phyloP scores from a whole-genome alignment of 2,329 filamentous ascomycete species.

The Aspergillus texensis region DNA sequence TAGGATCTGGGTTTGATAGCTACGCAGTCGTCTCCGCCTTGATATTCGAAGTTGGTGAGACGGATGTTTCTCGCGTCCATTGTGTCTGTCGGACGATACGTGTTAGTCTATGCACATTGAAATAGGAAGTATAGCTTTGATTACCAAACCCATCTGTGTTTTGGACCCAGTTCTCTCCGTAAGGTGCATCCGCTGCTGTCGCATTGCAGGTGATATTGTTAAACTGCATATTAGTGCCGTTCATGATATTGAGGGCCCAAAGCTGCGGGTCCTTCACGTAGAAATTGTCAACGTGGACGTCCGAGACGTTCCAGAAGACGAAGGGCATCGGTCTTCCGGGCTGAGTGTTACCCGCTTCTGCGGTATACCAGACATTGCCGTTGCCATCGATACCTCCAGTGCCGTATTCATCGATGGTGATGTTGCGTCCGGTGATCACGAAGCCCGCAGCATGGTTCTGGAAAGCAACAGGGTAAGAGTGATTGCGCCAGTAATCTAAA shows the following conservation, averaged over 20 bases:
- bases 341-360: constrained; percentile 52
- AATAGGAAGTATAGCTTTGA: neutral
- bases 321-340: neutral
- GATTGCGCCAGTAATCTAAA: constrained; percentile 58
- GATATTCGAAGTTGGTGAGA: constrained; percentile 56
- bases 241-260: constrained; percentile 60
- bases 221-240: constrained; percentile 52
- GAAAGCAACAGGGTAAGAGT: constrained; percentile 55
- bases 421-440: constrained; percentile 53
- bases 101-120: neutral
- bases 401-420: constrained; percentile 55
- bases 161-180: neutral
- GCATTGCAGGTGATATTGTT: neutral
- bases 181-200: neutral
- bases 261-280: constrained; percentile 55
- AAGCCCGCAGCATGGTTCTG: constrained; percentile 61
- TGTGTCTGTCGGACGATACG: neutral
- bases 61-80: constrained; percentile 57
- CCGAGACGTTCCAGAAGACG: constrained; percentile 34
- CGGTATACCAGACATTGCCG: constrained; percentile 58
- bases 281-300: constrained; percentile 58
- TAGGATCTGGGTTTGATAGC: constrained; percentile 65
- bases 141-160: neutral
- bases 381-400: constrained; percentile 60
- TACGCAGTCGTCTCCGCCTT: constrained; percentile 64